Base-by-base conservation (phyloP, 192 early-diverging fungal species). In the Lobosporangium transversale region DNA sequence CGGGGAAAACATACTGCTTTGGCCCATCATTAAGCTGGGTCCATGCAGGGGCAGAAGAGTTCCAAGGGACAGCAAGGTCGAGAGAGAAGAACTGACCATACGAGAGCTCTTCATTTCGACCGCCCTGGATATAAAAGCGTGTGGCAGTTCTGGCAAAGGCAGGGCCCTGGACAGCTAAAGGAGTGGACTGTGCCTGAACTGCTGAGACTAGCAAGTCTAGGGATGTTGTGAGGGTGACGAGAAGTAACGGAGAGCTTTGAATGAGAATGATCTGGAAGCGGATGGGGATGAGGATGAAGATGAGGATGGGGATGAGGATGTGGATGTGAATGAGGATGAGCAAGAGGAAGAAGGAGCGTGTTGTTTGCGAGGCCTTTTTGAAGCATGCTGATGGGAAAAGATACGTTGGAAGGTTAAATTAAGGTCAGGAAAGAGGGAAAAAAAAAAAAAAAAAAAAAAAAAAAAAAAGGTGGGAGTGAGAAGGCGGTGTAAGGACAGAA, bases 41-140 rank as follows among this genome's bases (percentile, higher is more conserved):
- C 69, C 69, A 71, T 2, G 53, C 54, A n/a, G 69, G 60, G 4
- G 31, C 2, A 18, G 45, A 54, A 9, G 9, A 15, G 35, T 53
- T 61, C 68, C 68, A 70, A 49, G 49, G 29, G 35, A 23, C 23
- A 24, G 68, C 21, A 44, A 70, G 68, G 29, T 70, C 59, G 27
- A 70, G 58, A 12, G 58, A 70, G 42, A 62, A 62, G 33, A 70
- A 70, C 26, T 70, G 68, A 23, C 50, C 50, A 26, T 60, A 53
- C 23, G 30, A 35, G 68, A 53, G 36, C 10, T 18, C 29, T 24
- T 32, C 17, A 21, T 18, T 14, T 15, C 23, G 54, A 4, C 68
- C 68, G 6, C 68, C 68, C 20, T 36, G 40, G 59, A 70, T 37
- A 26, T 70, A 70, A 45, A 70, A 53, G 6, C 36, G 50, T 4